phyloP scores from a whole-genome alignment of 2,329 filamentous ascomycete genomes.

The Fusarium nodosum region DNA sequence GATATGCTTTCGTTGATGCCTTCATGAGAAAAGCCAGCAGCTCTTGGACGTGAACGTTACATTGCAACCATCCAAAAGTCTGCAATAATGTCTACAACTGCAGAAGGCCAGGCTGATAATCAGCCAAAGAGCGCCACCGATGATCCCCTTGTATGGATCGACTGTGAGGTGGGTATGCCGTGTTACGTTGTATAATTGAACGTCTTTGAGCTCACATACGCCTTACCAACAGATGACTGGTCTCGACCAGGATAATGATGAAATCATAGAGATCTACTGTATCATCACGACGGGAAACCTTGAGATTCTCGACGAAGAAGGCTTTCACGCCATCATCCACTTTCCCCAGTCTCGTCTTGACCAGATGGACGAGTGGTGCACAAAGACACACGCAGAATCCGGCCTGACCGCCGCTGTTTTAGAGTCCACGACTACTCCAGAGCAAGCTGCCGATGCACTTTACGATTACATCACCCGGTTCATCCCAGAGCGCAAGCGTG shows the following conservation, averaged over 20 bases:
- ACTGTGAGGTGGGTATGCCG: constrained; percentile 66
- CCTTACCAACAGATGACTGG: constrained; percentile 82
- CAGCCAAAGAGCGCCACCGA: constrained; percentile 51
- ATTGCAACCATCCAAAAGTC: constrained; percentile 25
- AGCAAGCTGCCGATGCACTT: constrained; percentile 78
- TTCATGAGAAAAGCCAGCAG: constrained; percentile 24
- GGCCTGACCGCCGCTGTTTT: constrained; percentile 85
- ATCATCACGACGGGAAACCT: constrained; percentile 88
- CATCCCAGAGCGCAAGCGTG: constrained; percentile 75
- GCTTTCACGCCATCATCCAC: constrained; percentile 85
- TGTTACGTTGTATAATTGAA: constrained; percentile 17
- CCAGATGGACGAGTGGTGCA: constrained; percentile 92
- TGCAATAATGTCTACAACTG: constrained; percentile 31
- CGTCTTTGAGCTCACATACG: constrained; percentile 29
- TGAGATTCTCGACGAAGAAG: constrained; percentile 78
- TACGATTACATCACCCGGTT: constrained; percentile 82
- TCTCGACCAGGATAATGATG: constrained; percentile 78
- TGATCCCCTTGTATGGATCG: constrained; percentile 87
- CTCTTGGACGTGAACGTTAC: constrained; percentile 26
- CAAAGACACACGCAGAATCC: constrained; percentile 80
- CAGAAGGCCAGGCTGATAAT: constrained; percentile 32
- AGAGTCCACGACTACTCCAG: constrained; percentile 77
- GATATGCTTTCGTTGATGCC: constrained; percentile 19
- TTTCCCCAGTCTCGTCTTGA: constrained; percentile 78
- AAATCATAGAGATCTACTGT: constrained; percentile 92